phyloP scores from a whole-genome alignment of 2,329 filamentous ascomycete genomes.

The Ophiostoma ips region DNA sequence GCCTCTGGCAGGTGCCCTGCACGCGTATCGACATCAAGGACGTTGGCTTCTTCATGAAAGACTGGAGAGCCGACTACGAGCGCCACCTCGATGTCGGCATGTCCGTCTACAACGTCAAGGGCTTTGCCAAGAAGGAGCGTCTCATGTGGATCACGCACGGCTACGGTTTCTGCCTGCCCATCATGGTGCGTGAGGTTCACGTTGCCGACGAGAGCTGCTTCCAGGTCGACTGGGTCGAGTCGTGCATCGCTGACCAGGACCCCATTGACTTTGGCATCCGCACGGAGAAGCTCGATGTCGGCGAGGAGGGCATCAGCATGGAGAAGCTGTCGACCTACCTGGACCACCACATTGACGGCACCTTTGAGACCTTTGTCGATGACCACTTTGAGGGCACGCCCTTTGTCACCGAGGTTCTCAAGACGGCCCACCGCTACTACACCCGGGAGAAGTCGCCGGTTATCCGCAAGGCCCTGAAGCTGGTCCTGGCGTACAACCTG shows the following conservation, averaged over 20 bases:
- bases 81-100: conserved; percentile 76
- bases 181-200: conserved; percentile 86
- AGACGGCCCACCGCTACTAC: conserved; percentile 91
- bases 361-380: conserved; percentile 86
- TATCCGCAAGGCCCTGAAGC: conserved; percentile 88
- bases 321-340: conserved; percentile 80
- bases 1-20: conserved; percentile 94
- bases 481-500: conserved; percentile 89
- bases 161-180: conserved; percentile 83
- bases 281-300: conserved; percentile 79
- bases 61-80: conserved; percentile 96
- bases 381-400: conserved; percentile 93
- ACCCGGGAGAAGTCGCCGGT: conserved; percentile 75
- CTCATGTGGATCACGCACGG: conserved; percentile 90
- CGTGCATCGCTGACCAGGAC: conserved; percentile 49
- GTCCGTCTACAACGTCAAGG: conserved; percentile 91
- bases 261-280: conserved; percentile 73
- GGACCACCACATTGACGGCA: conserved; percentile 83
- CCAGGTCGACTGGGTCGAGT: conserved; percentile 86
- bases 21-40: conserved; percentile 98
- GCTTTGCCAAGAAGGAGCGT: conserved; percentile 52
- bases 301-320: conserved; percentile 72
- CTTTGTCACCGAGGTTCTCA: conserved; percentile 90
- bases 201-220: conserved; percentile 89
- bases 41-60: conserved; percentile 97